A percentile compares a stretch with the other conserved stretches of the same genome.
phyloP scores from a whole-genome alignment of 2,329 filamentous ascomycete species.

The Aspergillaceae sp. region DNA sequence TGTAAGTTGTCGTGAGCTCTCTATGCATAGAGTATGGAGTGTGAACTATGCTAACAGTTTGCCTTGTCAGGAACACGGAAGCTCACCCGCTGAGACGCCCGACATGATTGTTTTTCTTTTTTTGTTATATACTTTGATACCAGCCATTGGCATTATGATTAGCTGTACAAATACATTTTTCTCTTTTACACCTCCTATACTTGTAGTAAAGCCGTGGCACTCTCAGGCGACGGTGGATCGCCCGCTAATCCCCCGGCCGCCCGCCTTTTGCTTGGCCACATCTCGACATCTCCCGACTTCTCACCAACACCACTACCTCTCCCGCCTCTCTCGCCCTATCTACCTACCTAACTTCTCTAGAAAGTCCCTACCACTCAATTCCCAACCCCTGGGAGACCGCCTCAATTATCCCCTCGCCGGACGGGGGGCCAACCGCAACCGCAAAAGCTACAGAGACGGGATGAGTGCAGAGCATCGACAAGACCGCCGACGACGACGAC shows the following conservation, averaged over 20 bases:
- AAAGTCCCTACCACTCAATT: neutral
- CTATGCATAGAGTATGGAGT: neutral
- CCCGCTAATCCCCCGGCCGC: constrained; percentile 1
- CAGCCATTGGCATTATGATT: neutral
- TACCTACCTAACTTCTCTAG: no score
- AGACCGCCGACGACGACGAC: constrained; percentile 26
- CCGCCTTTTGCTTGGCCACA: neutral
- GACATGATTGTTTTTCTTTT: constrained; percentile 3
- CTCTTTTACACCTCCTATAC: no score
- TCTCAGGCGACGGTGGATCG: neutral
- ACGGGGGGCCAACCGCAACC: neutral
- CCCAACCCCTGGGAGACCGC: neutral
- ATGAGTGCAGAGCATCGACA: constrained; percentile 28
- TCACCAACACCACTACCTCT: neutral
- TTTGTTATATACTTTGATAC: neutral
- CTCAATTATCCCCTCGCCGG: neutral
- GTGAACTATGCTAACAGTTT: neutral
- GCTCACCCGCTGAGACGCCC: constrained; percentile 21
- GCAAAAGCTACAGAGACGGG: constrained; percentile 15
- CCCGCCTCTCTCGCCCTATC: neutral
- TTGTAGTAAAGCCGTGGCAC: neutral
- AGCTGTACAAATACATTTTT: no score
- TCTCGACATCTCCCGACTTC: neutral
- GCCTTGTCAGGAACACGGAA: constrained; percentile 13
- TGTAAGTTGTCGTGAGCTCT: constrained; percentile 25